Conservation (phyloP, 1,284 basidiomycete species). For the Porogramme epimiltina region DNA sequence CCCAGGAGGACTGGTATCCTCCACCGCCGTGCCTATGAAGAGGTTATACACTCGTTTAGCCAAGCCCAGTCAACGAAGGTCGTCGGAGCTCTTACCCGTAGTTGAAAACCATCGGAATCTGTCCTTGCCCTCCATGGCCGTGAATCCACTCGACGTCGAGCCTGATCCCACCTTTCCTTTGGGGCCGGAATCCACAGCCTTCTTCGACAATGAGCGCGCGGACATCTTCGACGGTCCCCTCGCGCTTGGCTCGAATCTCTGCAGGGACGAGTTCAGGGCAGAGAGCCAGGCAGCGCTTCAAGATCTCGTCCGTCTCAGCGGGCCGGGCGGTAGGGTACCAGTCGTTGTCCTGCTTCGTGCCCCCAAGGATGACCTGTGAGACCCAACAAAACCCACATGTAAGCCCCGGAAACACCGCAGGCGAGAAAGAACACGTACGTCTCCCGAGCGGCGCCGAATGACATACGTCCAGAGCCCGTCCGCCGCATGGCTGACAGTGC, state of each 20-base stretch:
- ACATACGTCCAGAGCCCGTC: slow-evolving; percentile 65
- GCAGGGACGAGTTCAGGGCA: slow-evolving; percentile 72
- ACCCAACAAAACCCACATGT: too few relatives aligned
- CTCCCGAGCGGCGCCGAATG: slow-evolving; percentile 68
- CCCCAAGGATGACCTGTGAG: slow-evolving; percentile 70
- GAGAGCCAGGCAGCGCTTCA: slow-evolving; percentile 55
- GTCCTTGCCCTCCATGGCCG: slow-evolving; percentile 15
- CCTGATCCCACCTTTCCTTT: slow-evolving; percentile 47
- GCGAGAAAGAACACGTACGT: slow-evolving; percentile 46
- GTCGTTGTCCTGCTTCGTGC: slow-evolving; percentile 60
- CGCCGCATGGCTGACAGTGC: slow-evolving; percentile 47
- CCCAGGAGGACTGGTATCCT: slow-evolving; percentile 51
- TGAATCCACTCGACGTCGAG: slow-evolving; percentile 39
- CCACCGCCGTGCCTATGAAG: slow-evolving; percentile 43
- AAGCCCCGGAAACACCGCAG: too few relatives aligned
- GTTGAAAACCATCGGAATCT: slow-evolving; percentile 45
- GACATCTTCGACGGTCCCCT: slow-evolving; percentile 64
- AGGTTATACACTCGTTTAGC: background rate
- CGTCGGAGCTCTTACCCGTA: slow-evolving; percentile 41
- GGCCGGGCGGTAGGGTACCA: slow-evolving; percentile 66
- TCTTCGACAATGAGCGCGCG: slow-evolving; percentile 63
- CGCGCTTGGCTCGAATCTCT: slow-evolving; percentile 45
- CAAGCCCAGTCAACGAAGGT: background rate
- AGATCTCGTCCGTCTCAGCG: slow-evolving; percentile 62
- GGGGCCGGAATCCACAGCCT: slow-evolving; percentile 58